Evolutionary conservation across 805 yeast species (phyloP), one percentile per base, ranked within the genome.

Genomic region (Suhomyces sp.): DNA sequence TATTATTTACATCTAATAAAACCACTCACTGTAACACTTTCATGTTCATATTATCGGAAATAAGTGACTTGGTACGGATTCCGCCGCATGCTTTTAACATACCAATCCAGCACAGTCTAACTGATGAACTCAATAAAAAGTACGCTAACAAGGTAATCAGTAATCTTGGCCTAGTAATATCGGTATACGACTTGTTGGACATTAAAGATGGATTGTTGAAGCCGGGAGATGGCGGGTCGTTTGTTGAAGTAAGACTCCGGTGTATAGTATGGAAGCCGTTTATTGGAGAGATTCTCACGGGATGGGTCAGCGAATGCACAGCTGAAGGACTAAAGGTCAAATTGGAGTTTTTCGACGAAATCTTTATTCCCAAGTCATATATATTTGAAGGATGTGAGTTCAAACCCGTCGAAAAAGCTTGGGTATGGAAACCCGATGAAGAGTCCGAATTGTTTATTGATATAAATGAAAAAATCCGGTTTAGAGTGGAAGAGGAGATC

Each of bases 211-310:
- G 98, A 4, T 77, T 89, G 57, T 75, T 94, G 53, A 87, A 84
- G 60, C 97, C 97, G 1, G 98, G 99, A 7, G 98, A 94, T 69
- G 98, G 99, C 7, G 90, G 92, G 1, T 79, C 90, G 4, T 92
- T 78, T 60, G 84, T 89, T 40, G 87, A 85, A 56, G 88, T 86
- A 17, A 79, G 75, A 50, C 89, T 91, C 63, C 72, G 97, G 48
- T 76, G 87, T 45, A 75, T 92, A 8, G 85, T 93, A 1, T 94
- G 94, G 79, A 87, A 92, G 57, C 99, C 99, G 0, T 93, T 93
- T 68, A 85, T 89, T 1, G 99, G 99, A 8, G 99, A 94, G 66
- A 82, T 93, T 6, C 67, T 94, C 22, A 85, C 91, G 0, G 99
- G 99, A 1, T 90, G 96, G 93, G 89, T 94, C 31, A 84, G 90